Evolutionary conservation across 116 monocot species (phyloP).

Genomic region (Trichopus zeylanicus): DNA sequence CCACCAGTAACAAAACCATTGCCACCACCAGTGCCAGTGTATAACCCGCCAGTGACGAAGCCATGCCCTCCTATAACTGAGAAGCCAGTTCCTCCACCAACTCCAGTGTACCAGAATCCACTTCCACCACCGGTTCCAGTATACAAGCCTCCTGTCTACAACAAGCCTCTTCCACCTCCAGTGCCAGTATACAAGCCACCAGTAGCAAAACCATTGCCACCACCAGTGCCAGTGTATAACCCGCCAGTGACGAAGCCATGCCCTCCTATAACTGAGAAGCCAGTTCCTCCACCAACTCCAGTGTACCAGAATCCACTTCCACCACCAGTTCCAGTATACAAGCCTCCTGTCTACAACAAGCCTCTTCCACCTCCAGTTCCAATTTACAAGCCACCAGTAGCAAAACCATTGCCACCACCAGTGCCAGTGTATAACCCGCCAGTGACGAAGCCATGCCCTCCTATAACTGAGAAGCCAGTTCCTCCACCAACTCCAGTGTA

Average conservation of each 20-base stretch:
- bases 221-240: slow-evolving; percentile 16
- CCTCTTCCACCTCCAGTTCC: slow-evolving; percentile 7
- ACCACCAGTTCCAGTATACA: no score
- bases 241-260: no score
- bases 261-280: no score
- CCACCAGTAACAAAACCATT: slow-evolving; percentile 5
- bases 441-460: slow-evolving; percentile 18
- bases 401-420: slow-evolving; percentile 1
- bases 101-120: no score
- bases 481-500: no score
- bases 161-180: slow-evolving; percentile 14
- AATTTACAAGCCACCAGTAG: slow-evolving; percentile 7
- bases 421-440: slow-evolving; percentile 12
- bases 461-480: slow-evolving; percentile 24
- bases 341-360: slow-evolving; percentile 21
- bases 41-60: slow-evolving; percentile 24
- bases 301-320: no score
- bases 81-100: no score
- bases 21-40: slow-evolving; percentile 6
- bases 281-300: no score
- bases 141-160: no score
- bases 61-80: no score
- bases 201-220: slow-evolving; percentile 1
- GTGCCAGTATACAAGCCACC: slow-evolving; percentile 9
- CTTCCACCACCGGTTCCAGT: no score